Conservation (phyloP, 2,329 filamentous ascomycete species). For the Aspergillus aculeatinus region DNA sequence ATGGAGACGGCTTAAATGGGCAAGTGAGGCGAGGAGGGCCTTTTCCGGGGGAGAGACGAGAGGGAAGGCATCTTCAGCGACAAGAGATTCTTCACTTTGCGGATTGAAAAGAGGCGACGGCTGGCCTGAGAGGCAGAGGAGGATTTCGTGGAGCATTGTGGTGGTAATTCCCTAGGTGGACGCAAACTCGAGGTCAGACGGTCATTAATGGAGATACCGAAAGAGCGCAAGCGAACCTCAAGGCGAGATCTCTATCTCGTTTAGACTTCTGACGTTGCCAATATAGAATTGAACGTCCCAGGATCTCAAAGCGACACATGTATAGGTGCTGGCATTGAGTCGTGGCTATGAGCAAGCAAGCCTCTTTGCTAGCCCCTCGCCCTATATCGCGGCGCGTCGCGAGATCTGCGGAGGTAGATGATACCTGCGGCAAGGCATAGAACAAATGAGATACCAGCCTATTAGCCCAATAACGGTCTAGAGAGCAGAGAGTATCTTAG, state of each 20-base stretch:
- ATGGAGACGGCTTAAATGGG: conserved; percentile 76
- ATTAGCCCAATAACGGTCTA: neutral
- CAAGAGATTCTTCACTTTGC: conserved; percentile 48
- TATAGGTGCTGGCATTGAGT: conserved; percentile 17
- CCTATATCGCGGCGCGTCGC: conserved; percentile 12
- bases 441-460: neutral
- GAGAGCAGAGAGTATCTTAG: neutral
- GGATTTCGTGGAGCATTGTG: conserved; percentile 95
- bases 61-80: conserved; percentile 51
- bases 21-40: conserved; percentile 74
- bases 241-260: conserved; percentile 24
- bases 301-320: conserved; percentile 50
- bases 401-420: neutral
- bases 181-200: conserved; percentile 8
- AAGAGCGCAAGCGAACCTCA: conserved; percentile 23
- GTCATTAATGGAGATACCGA: neutral
- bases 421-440: neutral
- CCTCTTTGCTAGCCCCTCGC: neutral
- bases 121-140: conserved; percentile 92
- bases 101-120: conserved; percentile 78
- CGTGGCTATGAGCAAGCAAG: conserved; percentile 2
- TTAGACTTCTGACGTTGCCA: conserved; percentile 37
- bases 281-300: conserved; percentile 45
- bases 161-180: conserved; percentile 20
- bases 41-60: conserved; percentile 74